Conservation (phyloP, 768 basidiomycete genomes). For the Psilocybe tampanensis region DNA sequence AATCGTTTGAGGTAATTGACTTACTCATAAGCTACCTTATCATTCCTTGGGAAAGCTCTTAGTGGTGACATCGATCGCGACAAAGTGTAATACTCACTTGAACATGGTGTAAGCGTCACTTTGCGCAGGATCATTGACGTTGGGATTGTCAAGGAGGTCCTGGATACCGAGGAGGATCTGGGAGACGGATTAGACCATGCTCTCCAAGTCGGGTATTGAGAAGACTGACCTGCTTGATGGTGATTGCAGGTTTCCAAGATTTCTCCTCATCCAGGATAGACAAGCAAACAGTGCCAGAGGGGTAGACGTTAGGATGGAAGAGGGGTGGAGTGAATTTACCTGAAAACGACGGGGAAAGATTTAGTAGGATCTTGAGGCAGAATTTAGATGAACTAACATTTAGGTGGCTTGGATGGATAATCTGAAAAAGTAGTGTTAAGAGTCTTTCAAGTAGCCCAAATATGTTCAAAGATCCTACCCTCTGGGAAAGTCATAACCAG, state of each 20-base stretch:
- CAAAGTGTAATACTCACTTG: slow-evolving; percentile 63
- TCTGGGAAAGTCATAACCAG: slow-evolving; percentile 95
- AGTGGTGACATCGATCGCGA: neutral
- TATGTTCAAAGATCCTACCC: slow-evolving; percentile 50
- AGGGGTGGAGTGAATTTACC: slow-evolving; percentile 97
- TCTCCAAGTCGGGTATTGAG: too few relatives aligned
- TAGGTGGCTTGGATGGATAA: slow-evolving; percentile 94
- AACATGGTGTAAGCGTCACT: slow-evolving; percentile 99
- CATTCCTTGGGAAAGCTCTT: slow-evolving; percentile 62
- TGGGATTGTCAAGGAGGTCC: slow-evolving; percentile 93
- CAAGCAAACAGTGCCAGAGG: slow-evolving; percentile 96
- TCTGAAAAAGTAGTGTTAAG: slow-evolving; percentile 44
- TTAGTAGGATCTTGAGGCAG: neutral
- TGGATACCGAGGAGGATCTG: slow-evolving; percentile 98
- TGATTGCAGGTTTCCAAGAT: slow-evolving; percentile 98
- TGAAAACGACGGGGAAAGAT: slow-evolving; percentile 31
- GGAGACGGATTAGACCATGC: too few relatives aligned
- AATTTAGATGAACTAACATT: slow-evolving; percentile 60
- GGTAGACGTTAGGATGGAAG: slow-evolving; percentile 99
- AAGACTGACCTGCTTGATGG: slow-evolving; percentile 95
- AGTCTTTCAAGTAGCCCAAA: neutral
- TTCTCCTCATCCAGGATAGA: slow-evolving; percentile 99
- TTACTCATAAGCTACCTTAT: slow-evolving; percentile 91
- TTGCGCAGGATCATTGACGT: slow-evolving; percentile 96
- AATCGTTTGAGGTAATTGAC: slow-evolving; percentile 25